Base-by-base conservation (phyloP, 345 rosid genomes). In the Gossypium sturtianum region DNA sequence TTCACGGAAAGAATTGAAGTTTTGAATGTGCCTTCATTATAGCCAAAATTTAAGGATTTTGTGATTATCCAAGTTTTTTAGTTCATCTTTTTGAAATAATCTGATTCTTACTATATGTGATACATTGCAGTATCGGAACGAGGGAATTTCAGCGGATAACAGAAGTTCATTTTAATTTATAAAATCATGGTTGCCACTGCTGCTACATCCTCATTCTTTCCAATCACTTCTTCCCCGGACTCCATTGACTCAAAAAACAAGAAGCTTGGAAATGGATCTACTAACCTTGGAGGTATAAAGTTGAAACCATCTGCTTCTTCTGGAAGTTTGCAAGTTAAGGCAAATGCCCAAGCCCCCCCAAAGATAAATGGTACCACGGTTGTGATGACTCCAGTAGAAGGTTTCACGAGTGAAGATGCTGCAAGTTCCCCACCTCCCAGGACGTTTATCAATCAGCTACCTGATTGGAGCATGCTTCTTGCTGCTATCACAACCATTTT, bases 381-480 rank as follows among this genome's bases (percentile, higher is more conserved):
- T 66, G 80, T 85, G 29, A 54, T 87, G 7, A 80, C 86, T 9
- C 73, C 87, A 2, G 84, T 74, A 13, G 91, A 87, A 75, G 71
- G 82, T 47, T 75, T 81, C 52, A 93, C 83, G 89, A 78, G 73
- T 47, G 94, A 84, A 19, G 87, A 77, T 73, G 83, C 71, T 56
- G 57, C 60, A 7, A 80, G 87, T 45, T 86, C 91, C 0, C 89
- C 88, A 3, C 89, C 93, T 3, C 98, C 99, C 0, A 86, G 99
- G 79, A 95, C 99, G 0, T 90, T 93, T 82, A 93, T 93, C 64
- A 95, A 95, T 80, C 96, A 90, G 81, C 25, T 95, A 76, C 99
- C 99, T 74, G 99, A 95, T 59, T 95, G 99, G 99, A 93, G 99
- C 78, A 93, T 95, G 98, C 97, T 95, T 81, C 97, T 93, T 51